These are phyloP conservation scores for Allium cepa DNA, from an alignment of 106 monocot genomes.

Conservation along the genomic window DNA sequence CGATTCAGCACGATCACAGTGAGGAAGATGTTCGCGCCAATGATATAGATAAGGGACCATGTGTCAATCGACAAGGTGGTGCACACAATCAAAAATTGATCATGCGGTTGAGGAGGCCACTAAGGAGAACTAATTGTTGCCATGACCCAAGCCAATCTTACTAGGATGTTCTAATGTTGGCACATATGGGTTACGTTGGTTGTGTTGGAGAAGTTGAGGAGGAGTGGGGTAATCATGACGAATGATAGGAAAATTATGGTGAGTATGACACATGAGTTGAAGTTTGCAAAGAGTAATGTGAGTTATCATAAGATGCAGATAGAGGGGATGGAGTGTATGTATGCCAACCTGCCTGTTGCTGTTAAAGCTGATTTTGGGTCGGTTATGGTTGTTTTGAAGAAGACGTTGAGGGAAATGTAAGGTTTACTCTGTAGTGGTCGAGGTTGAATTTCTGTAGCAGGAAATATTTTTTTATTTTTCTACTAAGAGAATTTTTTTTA, in stretches of 20 bases:
- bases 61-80: constrained; percentile 87
- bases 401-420: constrained; percentile 22
- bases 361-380: constrained; percentile 87
- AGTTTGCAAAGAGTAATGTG: constrained; percentile 85
- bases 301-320: constrained; percentile 67
- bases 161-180: constrained; percentile 94
- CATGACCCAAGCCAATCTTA: constrained; percentile 66
- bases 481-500: no score
- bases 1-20: constrained; percentile 63
- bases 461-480: no score
- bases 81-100: constrained; percentile 44
- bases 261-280: constrained; percentile 89
- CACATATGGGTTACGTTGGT: constrained; percentile 88
- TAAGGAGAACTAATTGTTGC: constrained; percentile 94
- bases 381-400: constrained; percentile 84
- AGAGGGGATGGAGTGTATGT: constrained; percentile 48
- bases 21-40: constrained; percentile 62
- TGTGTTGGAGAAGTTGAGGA: constrained; percentile 68
- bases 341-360: constrained; percentile 67
- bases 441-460: no score
- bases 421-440: no score
- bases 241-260: constrained; percentile 78
- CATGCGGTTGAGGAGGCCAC: constrained; percentile 97
- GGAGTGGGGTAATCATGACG: no score
- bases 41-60: constrained; percentile 91